Conservation (phyloP, 192 early-diverging fungal genomes). For the Fimicolochytrium jonesii region DNA sequence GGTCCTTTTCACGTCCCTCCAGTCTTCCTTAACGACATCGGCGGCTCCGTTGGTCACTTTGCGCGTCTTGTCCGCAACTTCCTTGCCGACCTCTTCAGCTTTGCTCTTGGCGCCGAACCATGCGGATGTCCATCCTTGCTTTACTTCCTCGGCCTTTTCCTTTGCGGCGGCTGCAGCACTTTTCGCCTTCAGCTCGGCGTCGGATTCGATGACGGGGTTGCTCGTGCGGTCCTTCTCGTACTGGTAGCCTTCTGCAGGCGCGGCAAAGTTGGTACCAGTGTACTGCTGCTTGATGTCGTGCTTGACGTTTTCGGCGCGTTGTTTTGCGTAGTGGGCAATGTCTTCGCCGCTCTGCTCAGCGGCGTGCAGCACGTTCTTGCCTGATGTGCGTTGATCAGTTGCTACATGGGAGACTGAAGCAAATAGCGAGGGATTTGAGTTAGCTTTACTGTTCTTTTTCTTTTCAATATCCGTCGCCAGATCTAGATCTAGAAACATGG, state of each 20-base stretch:
- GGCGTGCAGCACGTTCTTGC: slow-evolving; percentile 13
- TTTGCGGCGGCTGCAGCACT: not conserved
- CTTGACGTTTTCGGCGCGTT: slow-evolving; percentile 9
- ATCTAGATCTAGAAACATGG: too few relatives aligned
- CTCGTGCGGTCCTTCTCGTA: not conserved
- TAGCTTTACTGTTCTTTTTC: too few relatives aligned
- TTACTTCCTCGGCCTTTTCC: not conserved
- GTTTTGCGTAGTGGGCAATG: slow-evolving; percentile 15
- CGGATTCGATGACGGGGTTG: not conserved
- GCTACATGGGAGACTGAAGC: not conserved
- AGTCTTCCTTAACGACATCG: too few relatives aligned
- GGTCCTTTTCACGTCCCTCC: not conserved
- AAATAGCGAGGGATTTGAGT: too few relatives aligned
- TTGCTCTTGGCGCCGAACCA: slow-evolving; percentile 10
- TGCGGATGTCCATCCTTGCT: not conserved
- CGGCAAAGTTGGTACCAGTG: not conserved
- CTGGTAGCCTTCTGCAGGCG: not conserved
- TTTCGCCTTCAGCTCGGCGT: not conserved
- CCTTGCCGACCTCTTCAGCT: not conserved
- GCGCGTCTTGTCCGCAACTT: too few relatives aligned
- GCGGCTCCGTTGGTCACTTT: too few relatives aligned
- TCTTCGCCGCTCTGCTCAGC: slow-evolving; percentile 13
- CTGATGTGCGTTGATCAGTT: slow-evolving; percentile 11
- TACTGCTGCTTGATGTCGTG: not conserved
- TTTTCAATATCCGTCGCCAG: too few relatives aligned